These are phyloP conservation scores for Alnus glutinosa DNA, from an alignment of 306 rosid species.

Conservation along the genomic window DNA sequence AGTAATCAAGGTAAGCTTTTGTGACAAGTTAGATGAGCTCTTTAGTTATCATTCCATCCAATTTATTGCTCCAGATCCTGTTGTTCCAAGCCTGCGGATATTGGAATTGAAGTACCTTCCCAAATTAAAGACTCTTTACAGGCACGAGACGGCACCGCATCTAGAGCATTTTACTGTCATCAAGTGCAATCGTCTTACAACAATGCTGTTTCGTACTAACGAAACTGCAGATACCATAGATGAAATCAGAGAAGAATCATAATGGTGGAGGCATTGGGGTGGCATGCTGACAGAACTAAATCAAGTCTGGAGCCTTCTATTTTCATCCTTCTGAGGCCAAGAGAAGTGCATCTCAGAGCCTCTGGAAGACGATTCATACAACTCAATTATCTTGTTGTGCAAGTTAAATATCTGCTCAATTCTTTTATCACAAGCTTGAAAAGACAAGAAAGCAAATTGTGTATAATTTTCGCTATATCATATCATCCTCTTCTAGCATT, in stretches of 20 bases:
- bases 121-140: constrained; percentile 11
- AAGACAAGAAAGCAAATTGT: too few species aligned
- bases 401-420: too few species aligned
- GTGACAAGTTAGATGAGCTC: constrained; percentile 8
- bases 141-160: neutral
- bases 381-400: too few species aligned
- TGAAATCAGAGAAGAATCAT: too few species aligned
- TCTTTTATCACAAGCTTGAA: too few species aligned
- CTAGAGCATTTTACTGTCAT: neutral
- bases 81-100: constrained; percentile 9
- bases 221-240: too few species aligned
- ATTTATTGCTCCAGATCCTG: neutral
- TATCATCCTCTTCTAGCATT: too few species aligned
- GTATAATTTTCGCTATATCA: too few species aligned
- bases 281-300: constrained; percentile 1
- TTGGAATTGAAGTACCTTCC: constrained; percentile 15
- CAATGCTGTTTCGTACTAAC: too few species aligned
- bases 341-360: too few species aligned
- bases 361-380: too few species aligned
- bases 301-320: constrained; percentile 4
- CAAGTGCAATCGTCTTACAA: neutral
- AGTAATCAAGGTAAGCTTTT: neutral
- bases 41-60: constrained; percentile 2
- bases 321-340: neutral
- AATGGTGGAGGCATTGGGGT: neutral